Evolutionary conservation across 768 basidiomycete species (phyloP), one percentile per base, ranked within the genome.

Genomic region (Kwoniella mangroviensis): DNA sequence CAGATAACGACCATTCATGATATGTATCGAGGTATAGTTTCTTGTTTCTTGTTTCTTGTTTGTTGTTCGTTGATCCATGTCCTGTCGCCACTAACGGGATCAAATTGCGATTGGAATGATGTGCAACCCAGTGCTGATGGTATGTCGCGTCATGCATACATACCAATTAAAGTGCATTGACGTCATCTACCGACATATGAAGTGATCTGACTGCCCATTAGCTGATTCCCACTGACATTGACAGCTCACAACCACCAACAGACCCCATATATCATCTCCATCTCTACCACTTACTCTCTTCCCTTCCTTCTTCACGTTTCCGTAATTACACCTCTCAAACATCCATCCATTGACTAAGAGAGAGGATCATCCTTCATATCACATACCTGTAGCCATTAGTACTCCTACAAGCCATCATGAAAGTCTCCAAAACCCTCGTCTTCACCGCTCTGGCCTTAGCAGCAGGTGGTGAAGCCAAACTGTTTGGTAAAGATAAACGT

Each of bases 401-500:
- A 26, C n/a, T 24, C 13, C 10, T 9, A 21, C 34, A 54, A 45
- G 0, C 40, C 66, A 78, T 45, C 19, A 80, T 82, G 76, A 79
- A 66, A 71, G 66, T 80, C 69, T 53, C 70, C 22, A 71, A 84
- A 57, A 41, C 83, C 19, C 51, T 85, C 54, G 70, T 86, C 41
- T 80, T 85, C 64, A 71, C 84, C 53, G 78, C 83, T 9, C 70
- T 83, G 4, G 86, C 84, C 17, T 82, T 86, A 62, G 87, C 88
- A 0, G 63, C 73, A 45, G 73, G 77, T 52, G 66, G 68, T 54
- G 74, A 79, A 19, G 76, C 80, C n/a, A 79, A 78, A 61, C 62
- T 80, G 51, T 79, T 82, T 65, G 77, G 79, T 10, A 76, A 85
- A 12, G 84, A 84, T 55, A 79, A 83, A 55, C 83, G 83, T 81